phyloP scores from a whole-genome alignment of 2,329 filamentous ascomycete genomes.

The Fusarium transvaalense region DNA sequence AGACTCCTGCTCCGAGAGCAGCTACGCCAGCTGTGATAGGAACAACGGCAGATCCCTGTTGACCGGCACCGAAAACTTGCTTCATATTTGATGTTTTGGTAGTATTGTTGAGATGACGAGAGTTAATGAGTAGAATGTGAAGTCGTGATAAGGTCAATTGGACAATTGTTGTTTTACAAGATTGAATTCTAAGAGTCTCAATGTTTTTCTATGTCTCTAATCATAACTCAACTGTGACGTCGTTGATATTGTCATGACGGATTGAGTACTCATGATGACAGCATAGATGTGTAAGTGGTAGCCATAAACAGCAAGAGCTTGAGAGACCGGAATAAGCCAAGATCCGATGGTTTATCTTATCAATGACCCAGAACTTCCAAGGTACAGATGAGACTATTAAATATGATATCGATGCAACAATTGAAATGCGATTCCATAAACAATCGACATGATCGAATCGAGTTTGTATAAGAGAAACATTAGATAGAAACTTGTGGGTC shows the following conservation, averaged over 20 bases:
- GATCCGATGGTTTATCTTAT: not conserved
- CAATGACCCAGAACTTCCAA: not conserved
- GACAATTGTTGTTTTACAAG: constrained; percentile 3
- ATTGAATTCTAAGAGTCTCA: not conserved
- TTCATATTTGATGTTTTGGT: constrained; percentile 30
- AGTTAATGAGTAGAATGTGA: not conserved
- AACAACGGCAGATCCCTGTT: constrained; percentile 36
- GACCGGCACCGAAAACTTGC: constrained; percentile 33
- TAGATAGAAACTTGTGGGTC: not conserved
- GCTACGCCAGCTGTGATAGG: constrained; percentile 39
- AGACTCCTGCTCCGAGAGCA: constrained; percentile 44
- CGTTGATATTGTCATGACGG: constrained; percentile 41
- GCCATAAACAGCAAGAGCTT: constrained; percentile 14
- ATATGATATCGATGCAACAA: not conserved
- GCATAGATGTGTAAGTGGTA: constrained; percentile 37
- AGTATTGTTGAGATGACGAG: constrained; percentile 1
- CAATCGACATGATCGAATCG: constrained; percentile 17
- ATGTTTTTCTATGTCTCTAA: constrained; percentile 26
- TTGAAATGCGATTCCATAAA: constrained; percentile 19
- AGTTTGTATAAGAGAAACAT: not conserved
- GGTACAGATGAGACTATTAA: not conserved
- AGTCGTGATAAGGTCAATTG: constrained; percentile 9
- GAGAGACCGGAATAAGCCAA: constrained; percentile 20
- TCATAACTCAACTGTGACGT: constrained; percentile 32
- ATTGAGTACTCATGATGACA: constrained; percentile 42